Evolutionary conservation across 148 eudicot genomes (phyloP).

Genomic region (Silene uniflora): DNA sequence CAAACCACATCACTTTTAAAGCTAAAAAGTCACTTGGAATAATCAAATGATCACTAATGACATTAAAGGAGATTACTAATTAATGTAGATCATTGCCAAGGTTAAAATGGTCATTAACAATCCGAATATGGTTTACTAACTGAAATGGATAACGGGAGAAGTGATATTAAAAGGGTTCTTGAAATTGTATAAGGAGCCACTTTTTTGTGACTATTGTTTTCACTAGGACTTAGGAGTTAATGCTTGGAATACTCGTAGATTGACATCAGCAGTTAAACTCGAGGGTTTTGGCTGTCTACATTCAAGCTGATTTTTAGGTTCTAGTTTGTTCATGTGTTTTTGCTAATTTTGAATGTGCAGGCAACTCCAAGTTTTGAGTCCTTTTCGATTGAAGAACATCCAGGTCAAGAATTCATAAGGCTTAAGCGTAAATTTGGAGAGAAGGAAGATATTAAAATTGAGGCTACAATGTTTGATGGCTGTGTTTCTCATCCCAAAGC

Average conservation of each 20-base stretch:
- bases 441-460: conserved; percentile 26
- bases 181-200: no score
- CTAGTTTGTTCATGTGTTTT: conserved; percentile 8
- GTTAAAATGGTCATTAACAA: no score
- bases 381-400: conserved; percentile 56
- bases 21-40: neutral
- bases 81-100: no score
- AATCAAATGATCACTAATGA: no score
- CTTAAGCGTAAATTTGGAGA: conserved; percentile 35
- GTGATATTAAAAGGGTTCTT: no score
- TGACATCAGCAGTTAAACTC: neutral
- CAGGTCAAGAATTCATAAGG: conserved; percentile 58
- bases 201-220: no score
- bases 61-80: no score
- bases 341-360: conserved; percentile 30
- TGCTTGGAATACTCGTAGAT: neutral
- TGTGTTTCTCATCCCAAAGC: conserved; percentile 35
- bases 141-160: no score
- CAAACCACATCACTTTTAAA: neutral
- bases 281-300: neutral
- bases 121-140: no score
- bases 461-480: conserved; percentile 77
- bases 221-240: neutral
- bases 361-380: conserved; percentile 39
- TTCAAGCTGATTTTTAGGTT: neutral